Evolutionary conservation across 495 filamentous ascomycete species (phyloP).

Genomic region (Annulohypoxylon maeteangense): DNA sequence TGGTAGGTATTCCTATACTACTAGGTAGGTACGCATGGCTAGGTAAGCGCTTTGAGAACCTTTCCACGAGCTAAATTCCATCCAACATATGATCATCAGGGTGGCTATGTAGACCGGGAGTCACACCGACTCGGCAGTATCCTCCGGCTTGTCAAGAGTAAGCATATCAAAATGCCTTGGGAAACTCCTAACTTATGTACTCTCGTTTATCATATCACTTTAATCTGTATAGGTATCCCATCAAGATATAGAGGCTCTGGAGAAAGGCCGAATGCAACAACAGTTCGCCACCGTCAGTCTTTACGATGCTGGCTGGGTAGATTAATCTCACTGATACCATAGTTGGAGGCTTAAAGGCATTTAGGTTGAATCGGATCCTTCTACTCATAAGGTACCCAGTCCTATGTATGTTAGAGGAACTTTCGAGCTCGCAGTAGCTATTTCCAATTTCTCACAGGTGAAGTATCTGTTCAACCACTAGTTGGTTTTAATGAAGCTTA

Average conservation of each 20-base stretch:
- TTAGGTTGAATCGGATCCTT: neutral
- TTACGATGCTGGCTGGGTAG: neutral
- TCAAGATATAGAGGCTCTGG: neutral
- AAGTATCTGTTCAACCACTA: neutral
- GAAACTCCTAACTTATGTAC: neutral
- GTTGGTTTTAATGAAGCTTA: neutral
- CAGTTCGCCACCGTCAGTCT: neutral
- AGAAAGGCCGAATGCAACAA: slow-evolving; percentile 6
- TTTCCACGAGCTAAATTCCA: neutral
- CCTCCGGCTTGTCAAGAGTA: neutral
- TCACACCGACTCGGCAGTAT: neutral
- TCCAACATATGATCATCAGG: neutral
- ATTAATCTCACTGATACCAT: neutral
- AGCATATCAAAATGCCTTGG: neutral
- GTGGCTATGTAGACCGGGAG: neutral
- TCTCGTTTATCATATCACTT: too few relatives aligned
- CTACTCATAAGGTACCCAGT: too few relatives aligned
- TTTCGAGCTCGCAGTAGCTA: neutral
- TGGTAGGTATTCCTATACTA: neutral
- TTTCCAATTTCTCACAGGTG: neutral
- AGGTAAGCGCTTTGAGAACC: neutral
- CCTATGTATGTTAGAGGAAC: too few relatives aligned
- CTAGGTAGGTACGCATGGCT: neutral
- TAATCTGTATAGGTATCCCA: neutral
- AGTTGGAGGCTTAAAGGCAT: too few relatives aligned